Percentiles rank a stretch among this genome's conserved stretches.
Conservation (phyloP, 2,329 filamentous ascomycete species). For the Aureobasidium sp. region DNA sequence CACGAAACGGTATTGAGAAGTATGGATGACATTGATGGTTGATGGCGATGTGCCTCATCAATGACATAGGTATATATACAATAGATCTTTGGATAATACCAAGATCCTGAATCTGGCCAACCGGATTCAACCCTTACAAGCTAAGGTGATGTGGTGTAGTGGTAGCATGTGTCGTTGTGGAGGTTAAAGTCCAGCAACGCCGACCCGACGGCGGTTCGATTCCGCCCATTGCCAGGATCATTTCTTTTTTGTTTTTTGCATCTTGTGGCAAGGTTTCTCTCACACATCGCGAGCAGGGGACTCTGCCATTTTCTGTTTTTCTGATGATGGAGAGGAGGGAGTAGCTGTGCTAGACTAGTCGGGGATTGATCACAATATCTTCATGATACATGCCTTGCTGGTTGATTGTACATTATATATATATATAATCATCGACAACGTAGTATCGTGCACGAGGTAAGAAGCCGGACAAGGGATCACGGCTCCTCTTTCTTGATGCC, state of each 20-base stretch:
- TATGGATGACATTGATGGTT: too few species aligned
- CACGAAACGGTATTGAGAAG: too few species aligned
- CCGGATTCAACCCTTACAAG: conserved; percentile 1
- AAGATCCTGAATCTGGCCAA: conserved; percentile 12
- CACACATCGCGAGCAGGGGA: too few species aligned
- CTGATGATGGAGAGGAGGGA: neutral
- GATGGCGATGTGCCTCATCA: too few species aligned
- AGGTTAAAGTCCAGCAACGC: conserved; percentile 5
- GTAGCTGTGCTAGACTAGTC: neutral
- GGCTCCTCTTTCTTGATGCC: neutral
- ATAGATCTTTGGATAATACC: neutral
- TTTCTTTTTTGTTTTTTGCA: neutral
- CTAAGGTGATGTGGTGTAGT: conserved; percentile 11
- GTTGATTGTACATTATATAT: neutral
- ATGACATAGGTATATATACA: too few species aligned
- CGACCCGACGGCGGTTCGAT: conserved; percentile 15
- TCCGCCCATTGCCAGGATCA: conserved; percentile 13
- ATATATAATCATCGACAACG: neutral
- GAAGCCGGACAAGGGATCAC: neutral
- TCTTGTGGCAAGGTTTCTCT: neutral
- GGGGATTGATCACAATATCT: neutral
- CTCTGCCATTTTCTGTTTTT: too few species aligned
- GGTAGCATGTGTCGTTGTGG: conserved; percentile 12
- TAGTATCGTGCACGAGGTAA: neutral
- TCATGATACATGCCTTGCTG: too few species aligned